phyloP scores from a whole-genome alignment of 768 basidiomycete species.

The Tricholoma saponaceum region DNA sequence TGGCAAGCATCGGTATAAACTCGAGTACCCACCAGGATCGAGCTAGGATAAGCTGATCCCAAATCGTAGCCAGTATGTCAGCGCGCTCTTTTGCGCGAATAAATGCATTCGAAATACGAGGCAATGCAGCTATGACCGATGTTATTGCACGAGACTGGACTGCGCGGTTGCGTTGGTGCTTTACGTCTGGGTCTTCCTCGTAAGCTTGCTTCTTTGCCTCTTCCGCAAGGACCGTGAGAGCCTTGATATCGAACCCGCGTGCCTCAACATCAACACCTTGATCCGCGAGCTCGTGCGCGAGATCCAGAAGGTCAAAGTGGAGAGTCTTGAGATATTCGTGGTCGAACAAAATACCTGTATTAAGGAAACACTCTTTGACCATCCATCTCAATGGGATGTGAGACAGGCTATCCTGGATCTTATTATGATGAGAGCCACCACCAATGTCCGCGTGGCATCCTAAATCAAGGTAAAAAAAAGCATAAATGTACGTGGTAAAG shows the following conservation, averaged over 20 bases:
- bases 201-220: neutral
- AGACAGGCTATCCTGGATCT: constrained; percentile 17
- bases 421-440: constrained; percentile 20
- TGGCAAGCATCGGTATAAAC: constrained; percentile 18
- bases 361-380: constrained; percentile 23
- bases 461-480: neutral
- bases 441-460: constrained; percentile 21
- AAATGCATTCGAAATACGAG: constrained; percentile 5
- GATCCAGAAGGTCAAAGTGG: constrained; percentile 15
- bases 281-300: constrained; percentile 4
- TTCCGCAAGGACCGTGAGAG: constrained; percentile 1
- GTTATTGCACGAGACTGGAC: neutral
- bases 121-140: neutral
- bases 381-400: constrained; percentile 26
- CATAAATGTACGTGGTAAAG: neutral
- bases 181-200: neutral
- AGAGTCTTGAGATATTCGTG: constrained; percentile 12
- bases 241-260: constrained; percentile 5
- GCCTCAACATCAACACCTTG: constrained; percentile 3
- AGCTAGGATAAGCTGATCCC: constrained; percentile 17
- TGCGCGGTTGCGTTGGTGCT: neutral
- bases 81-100: constrained; percentile 1
- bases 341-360: constrained; percentile 19
- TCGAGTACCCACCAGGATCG: constrained; percentile 23
- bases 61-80: constrained; percentile 16